Base-by-base conservation (phyloP, 2,329 filamentous ascomycete genomes). In the Aureobasidium sp. region DNA sequence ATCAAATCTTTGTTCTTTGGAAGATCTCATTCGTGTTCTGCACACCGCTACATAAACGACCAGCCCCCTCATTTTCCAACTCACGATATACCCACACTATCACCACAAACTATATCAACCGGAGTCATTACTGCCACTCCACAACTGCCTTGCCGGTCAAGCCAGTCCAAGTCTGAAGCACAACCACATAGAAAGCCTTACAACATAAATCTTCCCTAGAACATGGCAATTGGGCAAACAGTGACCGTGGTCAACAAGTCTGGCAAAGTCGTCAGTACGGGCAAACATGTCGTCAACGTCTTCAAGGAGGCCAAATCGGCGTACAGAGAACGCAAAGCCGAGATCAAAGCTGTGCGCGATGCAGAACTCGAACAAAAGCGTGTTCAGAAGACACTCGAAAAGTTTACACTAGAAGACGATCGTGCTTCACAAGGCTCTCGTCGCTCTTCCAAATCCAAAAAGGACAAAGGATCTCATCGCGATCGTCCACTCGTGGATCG, bases 221-320 rank as follows among this genome's bases (percentile, higher is more conserved):
- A 62, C 10, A 65, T 65, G 64, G 55, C 60, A 36, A 36, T 84
- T 36, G 80, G 82, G 65, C 87, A 96, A 76, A 93, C 90, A 54
- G 86, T 96, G 67, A 92, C 90, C 67, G 89, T 96, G 70, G 88
- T 96, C 76, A 94, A 96, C 78, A 91, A 85, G 74, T 94, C 90
- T 62, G 91, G 91, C 69, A 95, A 96, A 77, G 86, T 96, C 55
- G 90, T 96, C 68, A 92, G 87, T 80, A 94, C 88, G 63, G 90
- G 91, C 71, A 96, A 95, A 77, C 90, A 96, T 68, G 80, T 97
- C 29, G 84, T 95, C 70, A 87, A 86, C 72, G 88, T 97, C 71
- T 95, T 96, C 81, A 96, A 91, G 73, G 91, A 97, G 72, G 93
- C 92, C 65, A 91, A 90, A 72, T 85, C 87, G 59, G 89, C 90